Evolutionary conservation across 2,329 filamentous ascomycete genomes (phyloP).

Genomic region (Emergomyces pasteurianus): DNA sequence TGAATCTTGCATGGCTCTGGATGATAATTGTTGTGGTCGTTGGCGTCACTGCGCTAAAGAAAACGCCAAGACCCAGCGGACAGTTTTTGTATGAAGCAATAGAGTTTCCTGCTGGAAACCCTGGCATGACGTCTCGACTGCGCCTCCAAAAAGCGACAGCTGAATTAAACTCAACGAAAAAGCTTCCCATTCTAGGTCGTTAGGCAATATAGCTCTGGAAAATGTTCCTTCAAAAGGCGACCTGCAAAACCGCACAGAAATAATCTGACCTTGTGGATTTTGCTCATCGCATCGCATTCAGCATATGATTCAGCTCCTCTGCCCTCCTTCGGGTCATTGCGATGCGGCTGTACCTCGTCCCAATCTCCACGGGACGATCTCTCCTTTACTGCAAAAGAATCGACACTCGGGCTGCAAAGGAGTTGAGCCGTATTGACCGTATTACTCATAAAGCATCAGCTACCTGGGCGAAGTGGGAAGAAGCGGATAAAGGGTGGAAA

Average conservation of each 20-base stretch:
- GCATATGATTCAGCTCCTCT: not conserved
- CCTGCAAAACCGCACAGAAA: not conserved
- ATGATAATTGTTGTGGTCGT: not conserved
- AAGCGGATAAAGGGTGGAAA: slow-evolving; percentile 76
- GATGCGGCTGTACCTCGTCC: slow-evolving; percentile 91
- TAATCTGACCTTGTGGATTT: not conserved
- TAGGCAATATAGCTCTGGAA: not conserved
- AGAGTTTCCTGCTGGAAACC: not conserved
- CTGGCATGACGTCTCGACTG: slow-evolving; percentile 1
- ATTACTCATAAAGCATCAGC: slow-evolving; percentile 57
- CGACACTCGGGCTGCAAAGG: slow-evolving; percentile 42
- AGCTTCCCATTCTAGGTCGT: not conserved
- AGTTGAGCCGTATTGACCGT: slow-evolving; percentile 54
- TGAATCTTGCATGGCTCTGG: not conserved
- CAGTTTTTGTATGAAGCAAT: no score
- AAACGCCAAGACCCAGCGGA: not conserved
- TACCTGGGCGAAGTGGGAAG: slow-evolving; percentile 80
- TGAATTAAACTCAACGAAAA: no score
- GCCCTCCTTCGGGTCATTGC: not conserved
- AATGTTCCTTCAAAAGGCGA: slow-evolving; percentile 1
- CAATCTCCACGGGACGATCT: slow-evolving; percentile 80
- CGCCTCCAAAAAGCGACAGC: not conserved
- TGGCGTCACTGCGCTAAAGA: not conserved
- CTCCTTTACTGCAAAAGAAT: slow-evolving; percentile 84
- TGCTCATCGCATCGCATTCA: not conserved